A percentile compares a stretch with the other conserved stretches of the same genome.
These are phyloP conservation scores for Phytophthora fragariae DNA, from an alignment of 352 stramenopile genomes.

Conservation along the genomic window DNA sequence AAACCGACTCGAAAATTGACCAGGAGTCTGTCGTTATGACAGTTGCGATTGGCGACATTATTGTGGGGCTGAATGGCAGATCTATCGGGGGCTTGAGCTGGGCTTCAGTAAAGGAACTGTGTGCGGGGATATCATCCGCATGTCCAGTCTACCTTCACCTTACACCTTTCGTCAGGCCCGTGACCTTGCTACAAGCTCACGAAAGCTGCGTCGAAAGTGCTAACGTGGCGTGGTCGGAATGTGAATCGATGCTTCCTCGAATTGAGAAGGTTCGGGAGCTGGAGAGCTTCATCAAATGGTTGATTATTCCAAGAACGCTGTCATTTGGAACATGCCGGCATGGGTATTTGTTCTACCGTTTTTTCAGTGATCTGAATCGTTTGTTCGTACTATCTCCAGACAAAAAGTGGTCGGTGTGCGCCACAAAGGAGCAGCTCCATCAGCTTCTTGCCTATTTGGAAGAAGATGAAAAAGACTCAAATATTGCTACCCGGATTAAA, in stretches of 20 bases:
- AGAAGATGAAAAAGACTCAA: constrained; percentile 36
- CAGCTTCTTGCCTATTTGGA: constrained; percentile 70
- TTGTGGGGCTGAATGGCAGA: constrained; percentile 75
- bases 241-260: constrained; percentile 52
- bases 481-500: constrained; percentile 47
- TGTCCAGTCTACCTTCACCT: constrained; percentile 65
- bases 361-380: constrained; percentile 60
- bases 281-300: constrained; percentile 71
- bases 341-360: constrained; percentile 70
- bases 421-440: constrained; percentile 33
- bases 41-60: constrained; percentile 53
- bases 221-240: constrained; percentile 75
- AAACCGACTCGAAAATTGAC: constrained; percentile 8
- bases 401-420: constrained; percentile 58
- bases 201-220: constrained; percentile 63
- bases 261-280: constrained; percentile 56
- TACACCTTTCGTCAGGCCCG: constrained; percentile 26
- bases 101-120: constrained; percentile 51
- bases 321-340: constrained; percentile 63
- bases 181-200: constrained; percentile 58
- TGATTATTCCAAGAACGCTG: constrained; percentile 68
- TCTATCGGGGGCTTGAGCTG: constrained; percentile 55
- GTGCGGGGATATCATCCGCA: constrained; percentile 37
- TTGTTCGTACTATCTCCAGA: constrained; percentile 63
- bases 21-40: constrained; percentile 11